These are phyloP conservation scores for Claviceps fusiformis DNA, from an alignment of 2,329 filamentous ascomycete genomes.

Conservation along the genomic window DNA sequence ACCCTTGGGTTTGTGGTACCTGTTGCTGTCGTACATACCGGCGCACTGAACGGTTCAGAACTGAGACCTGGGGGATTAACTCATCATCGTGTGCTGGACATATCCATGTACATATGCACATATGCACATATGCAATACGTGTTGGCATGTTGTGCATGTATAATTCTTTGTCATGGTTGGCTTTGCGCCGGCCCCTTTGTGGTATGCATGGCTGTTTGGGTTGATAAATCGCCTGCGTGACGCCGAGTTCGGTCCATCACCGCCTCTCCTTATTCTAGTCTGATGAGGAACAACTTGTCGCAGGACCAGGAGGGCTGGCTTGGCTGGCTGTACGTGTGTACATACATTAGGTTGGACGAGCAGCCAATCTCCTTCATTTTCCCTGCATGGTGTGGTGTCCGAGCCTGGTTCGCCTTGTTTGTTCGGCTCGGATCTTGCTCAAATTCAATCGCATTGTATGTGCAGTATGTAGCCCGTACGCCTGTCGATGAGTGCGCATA, in stretches of 20 bases:
- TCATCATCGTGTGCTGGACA: neutral
- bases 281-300: neutral
- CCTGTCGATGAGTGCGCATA: neutral
- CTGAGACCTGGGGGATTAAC: neutral
- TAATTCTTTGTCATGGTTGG: neutral
- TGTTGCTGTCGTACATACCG: neutral
- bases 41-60: neutral
- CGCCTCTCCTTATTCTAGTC: too few species aligned
- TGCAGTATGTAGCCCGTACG: neutral
- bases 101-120: neutral
- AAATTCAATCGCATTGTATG: neutral
- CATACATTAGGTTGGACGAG: neutral
- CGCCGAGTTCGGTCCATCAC: neutral
- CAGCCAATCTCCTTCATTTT: neutral
- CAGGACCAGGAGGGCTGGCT: neutral
- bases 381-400: neutral
- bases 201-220: neutral
- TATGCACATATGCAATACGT: too few species aligned
- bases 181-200: neutral
- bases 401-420: neutral
- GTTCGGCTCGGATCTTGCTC: neutral
- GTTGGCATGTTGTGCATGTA: neutral
- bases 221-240: neutral
- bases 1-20: neutral
- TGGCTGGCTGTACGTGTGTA: too few species aligned